Conservation (phyloP, 2,329 filamentous ascomycete species). For the Neofusicoccum sp. region DNA sequence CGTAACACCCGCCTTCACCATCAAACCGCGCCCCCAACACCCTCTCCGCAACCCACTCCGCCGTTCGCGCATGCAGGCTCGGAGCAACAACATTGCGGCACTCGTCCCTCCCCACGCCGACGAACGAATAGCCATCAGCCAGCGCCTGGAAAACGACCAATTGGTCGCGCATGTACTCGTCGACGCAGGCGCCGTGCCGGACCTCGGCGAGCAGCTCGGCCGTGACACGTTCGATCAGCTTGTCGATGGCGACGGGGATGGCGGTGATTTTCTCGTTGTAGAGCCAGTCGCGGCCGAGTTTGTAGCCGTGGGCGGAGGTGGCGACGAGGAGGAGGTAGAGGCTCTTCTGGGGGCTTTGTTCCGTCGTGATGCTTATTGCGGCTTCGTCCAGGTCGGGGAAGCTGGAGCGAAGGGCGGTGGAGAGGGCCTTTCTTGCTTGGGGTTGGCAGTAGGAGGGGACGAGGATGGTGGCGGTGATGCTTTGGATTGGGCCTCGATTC, state of each 20-base stretch:
- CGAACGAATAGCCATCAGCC: constrained; percentile 45
- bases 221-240: constrained; percentile 49
- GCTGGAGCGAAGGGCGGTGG: constrained; percentile 25
- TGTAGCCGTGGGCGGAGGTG: constrained; percentile 50
- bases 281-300: constrained; percentile 56
- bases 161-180: constrained; percentile 61
- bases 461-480: constrained; percentile 42
- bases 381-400: constrained; percentile 23
- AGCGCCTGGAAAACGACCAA: constrained; percentile 62
- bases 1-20: constrained; percentile 39
- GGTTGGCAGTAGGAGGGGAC: constrained; percentile 37
- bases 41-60: constrained; percentile 46
- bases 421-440: constrained; percentile 32
- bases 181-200: constrained; percentile 52
- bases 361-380: constrained; percentile 31
- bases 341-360: constrained; percentile 47
- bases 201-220: constrained; percentile 51
- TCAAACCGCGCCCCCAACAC: constrained; percentile 45
- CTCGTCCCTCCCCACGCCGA: constrained; percentile 33
- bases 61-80: constrained; percentile 51
- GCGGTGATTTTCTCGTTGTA: constrained; percentile 32
- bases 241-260: constrained; percentile 28
- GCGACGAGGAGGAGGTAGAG: constrained; percentile 60
- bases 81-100: constrained; percentile 33
- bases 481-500: constrained; percentile 31